phyloP scores from a whole-genome alignment of 2,329 filamentous ascomycete genomes.

The Penicillium capsulatum region DNA sequence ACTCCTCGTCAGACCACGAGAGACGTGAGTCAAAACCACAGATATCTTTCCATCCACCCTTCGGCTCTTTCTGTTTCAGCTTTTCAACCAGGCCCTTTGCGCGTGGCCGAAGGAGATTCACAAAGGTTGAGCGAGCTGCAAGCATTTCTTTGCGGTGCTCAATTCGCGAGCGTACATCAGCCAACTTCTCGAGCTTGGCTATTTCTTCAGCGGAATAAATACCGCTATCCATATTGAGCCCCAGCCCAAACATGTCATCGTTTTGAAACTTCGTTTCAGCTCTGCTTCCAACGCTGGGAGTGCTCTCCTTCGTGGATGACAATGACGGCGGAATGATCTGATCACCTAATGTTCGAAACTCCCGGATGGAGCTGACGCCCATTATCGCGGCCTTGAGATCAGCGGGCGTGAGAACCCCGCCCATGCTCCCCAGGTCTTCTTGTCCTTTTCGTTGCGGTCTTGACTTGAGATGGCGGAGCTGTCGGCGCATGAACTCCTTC shows the following conservation, averaged over 20 bases:
- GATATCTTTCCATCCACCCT: conserved; percentile 46
- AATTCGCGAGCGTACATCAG: conserved; percentile 32
- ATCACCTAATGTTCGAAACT: conserved; percentile 43
- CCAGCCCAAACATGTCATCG: conserved; percentile 30
- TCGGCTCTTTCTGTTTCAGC: conserved; percentile 43
- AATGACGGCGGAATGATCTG: conserved; percentile 34
- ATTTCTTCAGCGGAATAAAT: conserved; percentile 39
- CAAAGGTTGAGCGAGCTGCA: conserved; percentile 39
- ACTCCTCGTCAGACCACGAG: conserved; percentile 48
- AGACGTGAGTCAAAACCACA: conserved; percentile 48
- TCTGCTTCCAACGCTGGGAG: conserved; percentile 9
- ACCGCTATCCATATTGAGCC: conserved; percentile 26
- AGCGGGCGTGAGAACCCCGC: conserved; percentile 39
- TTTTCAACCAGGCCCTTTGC: conserved; percentile 42
- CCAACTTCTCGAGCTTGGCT: conserved; percentile 37
- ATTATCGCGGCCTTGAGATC: conserved; percentile 42
- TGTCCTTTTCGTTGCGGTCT: conserved; percentile 21
- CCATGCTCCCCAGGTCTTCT: conserved; percentile 40
- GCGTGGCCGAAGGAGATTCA: conserved; percentile 41
- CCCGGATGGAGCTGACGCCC: conserved; percentile 35
- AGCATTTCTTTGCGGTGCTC: conserved; percentile 40
- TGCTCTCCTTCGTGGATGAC: conserved; percentile 19
- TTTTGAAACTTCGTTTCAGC: conserved; percentile 12
- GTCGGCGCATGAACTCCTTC: conserved; percentile 42
- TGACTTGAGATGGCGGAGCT: conserved; percentile 29